Evolutionary conservation across 2,329 filamentous ascomycete species (phyloP).

Genomic region (Talaromyces islandicus): DNA sequence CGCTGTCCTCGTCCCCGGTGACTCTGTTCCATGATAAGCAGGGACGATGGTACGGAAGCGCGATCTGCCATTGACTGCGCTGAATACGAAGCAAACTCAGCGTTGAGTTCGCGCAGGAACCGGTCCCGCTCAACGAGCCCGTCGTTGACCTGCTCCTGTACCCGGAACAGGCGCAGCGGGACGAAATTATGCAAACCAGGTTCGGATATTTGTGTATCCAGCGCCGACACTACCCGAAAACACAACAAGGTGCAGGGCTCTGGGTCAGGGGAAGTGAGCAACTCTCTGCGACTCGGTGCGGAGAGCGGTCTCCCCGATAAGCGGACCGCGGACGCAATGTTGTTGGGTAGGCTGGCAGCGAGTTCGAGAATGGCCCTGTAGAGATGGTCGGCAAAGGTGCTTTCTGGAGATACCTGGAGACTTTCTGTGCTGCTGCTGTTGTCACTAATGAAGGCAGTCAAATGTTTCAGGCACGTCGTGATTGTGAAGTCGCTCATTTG

Average conservation of each 20-base stretch:
- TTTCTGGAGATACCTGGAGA: constrained; percentile 20
- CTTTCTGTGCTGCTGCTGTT: constrained; percentile 2
- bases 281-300: constrained; percentile 26
- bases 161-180: constrained; percentile 60
- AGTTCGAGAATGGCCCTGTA: constrained; percentile 31
- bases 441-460: constrained; percentile 20
- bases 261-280: constrained; percentile 16
- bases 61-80: constrained; percentile 6
- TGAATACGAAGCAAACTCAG: constrained; percentile 9
- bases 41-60: not conserved
- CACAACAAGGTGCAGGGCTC: constrained; percentile 44
- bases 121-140: constrained; percentile 50
- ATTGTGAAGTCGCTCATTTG: constrained; percentile 37
- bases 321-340: constrained; percentile 26
- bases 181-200: constrained; percentile 51
- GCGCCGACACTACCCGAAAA: constrained; percentile 58
- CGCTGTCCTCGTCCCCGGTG: not conserved
- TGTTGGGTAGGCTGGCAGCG: constrained; percentile 37
- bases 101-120: constrained; percentile 35
- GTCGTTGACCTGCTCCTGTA: constrained; percentile 58
- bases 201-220: constrained; percentile 50
- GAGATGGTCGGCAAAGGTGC: constrained; percentile 43
- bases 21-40: not conserved
- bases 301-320: constrained; percentile 33
- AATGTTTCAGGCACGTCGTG: constrained; percentile 28